Evolutionary conservation across 192 early-diverging fungal genomes (phyloP), one percentile per base, ranked within the genome.

Genomic region (Ambispora gerdemannii): DNA sequence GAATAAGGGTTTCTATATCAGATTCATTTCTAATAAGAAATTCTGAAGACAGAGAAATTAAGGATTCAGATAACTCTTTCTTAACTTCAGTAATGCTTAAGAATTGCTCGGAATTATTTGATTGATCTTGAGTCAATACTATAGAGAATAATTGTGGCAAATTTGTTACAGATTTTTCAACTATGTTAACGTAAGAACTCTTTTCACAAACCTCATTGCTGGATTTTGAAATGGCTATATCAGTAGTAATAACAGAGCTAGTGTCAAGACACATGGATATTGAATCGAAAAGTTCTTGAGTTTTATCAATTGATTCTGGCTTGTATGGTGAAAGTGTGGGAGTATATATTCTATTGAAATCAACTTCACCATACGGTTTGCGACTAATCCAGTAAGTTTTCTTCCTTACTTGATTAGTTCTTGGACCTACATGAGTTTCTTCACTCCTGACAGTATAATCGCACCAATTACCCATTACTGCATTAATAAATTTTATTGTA

Each of bases 401-500:
- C 2, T 58, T 58, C 24, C 50, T 22, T 4, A 58, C 24, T 58
- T 4, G 55, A 2, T 58, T 1, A 58, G 1, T 30, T 58, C 24
- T 58, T 20, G 24, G 2, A 27, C 24, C 55, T 58, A 1, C 55
- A 27, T 58, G 8, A 24, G 20, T 56, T 58, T 30, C 11, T 4
- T 30, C 24, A 58, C 24, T 58, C 55, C 2, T 58, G 24, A 58
- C 28, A 58, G 55, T 58, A 58, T 58, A 1, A 58, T 24, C 55
- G 2, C 55, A 58, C 55, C 24, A 58, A 58, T 4, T 58, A 58
- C 24, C 4, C 2, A 58, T 0, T 24, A 58, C 2, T 4, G 55
- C 24, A 4, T 58, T 58, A 58, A 58, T 58, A 58, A 58, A 58
- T 58, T 58, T 58, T 58, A 58, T 58, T 58, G 55, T 58, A 58